phyloP scores from a whole-genome alignment of 331 rosid species.

The Arachis monticola region DNA sequence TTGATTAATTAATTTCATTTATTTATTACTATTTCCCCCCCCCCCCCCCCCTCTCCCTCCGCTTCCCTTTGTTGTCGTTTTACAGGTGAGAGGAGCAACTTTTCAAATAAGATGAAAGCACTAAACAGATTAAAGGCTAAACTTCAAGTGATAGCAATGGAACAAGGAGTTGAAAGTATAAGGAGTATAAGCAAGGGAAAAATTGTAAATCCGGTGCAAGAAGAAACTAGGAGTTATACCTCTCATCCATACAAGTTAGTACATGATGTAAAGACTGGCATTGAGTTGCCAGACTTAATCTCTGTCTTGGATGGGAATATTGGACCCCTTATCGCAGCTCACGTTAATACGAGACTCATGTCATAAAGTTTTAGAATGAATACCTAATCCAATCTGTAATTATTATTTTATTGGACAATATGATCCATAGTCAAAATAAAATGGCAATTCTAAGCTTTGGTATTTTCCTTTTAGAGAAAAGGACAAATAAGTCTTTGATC shows the following conservation, averaged over 20 bases:
- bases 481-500: too few species aligned
- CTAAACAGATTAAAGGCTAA: conserved; percentile 76
- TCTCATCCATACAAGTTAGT: conserved; percentile 63
- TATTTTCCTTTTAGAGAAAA: too few species aligned
- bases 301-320: conserved; percentile 79
- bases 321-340: conserved; percentile 74
- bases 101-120: conserved; percentile 83
- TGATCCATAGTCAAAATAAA: too few species aligned
- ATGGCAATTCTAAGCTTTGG: too few species aligned
- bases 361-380: conserved; percentile 5
- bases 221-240: conserved; percentile 60
- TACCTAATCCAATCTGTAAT: too few species aligned
- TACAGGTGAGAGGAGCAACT: conserved; percentile 80
- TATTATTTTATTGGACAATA: too few species aligned
- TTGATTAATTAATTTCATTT: background rate
- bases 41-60: too few species aligned
- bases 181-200: conserved; percentile 54
- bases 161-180: conserved; percentile 62
- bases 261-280: conserved; percentile 72
- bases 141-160: conserved; percentile 65
- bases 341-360: conserved; percentile 50
- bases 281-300: conserved; percentile 55
- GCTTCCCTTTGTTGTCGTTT: background rate
- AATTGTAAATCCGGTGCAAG: conserved; percentile 52
- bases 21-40: background rate